Evolutionary conservation across 768 basidiomycete genomes (phyloP).

Genomic region (Lepiota subincarnata): DNA sequence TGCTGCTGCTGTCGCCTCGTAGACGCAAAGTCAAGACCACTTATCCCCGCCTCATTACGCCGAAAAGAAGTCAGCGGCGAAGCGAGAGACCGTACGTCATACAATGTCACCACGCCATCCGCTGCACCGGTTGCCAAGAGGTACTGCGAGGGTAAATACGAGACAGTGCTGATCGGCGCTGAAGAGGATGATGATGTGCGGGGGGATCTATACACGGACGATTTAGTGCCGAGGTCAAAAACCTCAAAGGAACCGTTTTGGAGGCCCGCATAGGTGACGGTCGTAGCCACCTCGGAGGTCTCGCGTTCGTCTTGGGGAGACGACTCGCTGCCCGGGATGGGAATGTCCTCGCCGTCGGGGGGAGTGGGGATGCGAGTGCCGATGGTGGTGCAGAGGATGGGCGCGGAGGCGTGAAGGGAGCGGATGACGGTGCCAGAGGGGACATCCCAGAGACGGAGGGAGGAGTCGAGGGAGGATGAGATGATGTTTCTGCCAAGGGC

Average conservation of each 20-base stretch:
- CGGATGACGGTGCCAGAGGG: slow-evolving; percentile 45
- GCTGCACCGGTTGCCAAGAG: slow-evolving; percentile 58
- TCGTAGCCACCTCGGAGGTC: slow-evolving; percentile 41
- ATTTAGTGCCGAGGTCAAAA: slow-evolving; percentile 49
- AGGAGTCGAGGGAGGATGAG: slow-evolving; percentile 65
- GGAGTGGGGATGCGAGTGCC: slow-evolving; percentile 33
- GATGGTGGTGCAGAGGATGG: slow-evolving; percentile 41
- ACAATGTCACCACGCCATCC: slow-evolving; percentile 50
- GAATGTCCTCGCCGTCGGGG: slow-evolving; percentile 22
- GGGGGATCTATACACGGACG: slow-evolving; percentile 23
- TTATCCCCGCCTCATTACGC: slow-evolving; percentile 45
- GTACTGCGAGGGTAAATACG: slow-evolving; percentile 34
- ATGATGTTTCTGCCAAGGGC: slow-evolving; percentile 63
- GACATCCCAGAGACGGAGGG: slow-evolving; percentile 71
- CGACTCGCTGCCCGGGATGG: slow-evolving; percentile 3
- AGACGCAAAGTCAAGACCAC: slow-evolving; percentile 39
- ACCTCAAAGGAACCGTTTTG: slow-evolving; percentile 51
- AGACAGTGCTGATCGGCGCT: slow-evolving; percentile 38
- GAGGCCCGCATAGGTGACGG: slow-evolving; percentile 51
- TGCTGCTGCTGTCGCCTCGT: too few species aligned
- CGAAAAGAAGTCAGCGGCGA: slow-evolving; percentile 37
- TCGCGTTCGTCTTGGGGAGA: slow-evolving; percentile 29
- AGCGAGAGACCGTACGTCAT: slow-evolving; percentile 46
- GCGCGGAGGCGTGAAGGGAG: slow-evolving; percentile 37
- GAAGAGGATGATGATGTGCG: slow-evolving; percentile 15